A percentile compares a stretch with the other conserved stretches of the same genome.
phyloP scores from a whole-genome alignment of 768 basidiomycete species.

The Amanita subjunquillea region DNA sequence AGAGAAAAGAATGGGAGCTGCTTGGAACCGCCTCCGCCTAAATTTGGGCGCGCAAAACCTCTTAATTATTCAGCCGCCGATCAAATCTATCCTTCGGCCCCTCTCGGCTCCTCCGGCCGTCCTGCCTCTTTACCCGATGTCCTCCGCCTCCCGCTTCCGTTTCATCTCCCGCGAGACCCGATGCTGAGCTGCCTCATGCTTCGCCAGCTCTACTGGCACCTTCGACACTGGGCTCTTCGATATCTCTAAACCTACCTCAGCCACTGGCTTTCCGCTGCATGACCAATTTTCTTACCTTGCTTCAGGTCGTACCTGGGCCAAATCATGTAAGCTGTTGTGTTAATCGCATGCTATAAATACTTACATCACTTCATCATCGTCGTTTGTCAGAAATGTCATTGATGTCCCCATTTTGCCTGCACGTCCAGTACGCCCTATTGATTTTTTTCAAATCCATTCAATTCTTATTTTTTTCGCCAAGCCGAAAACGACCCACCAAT shows the following conservation, averaged over 20 bases:
- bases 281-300: slow-evolving; percentile 47
- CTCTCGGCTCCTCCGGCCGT: not conserved
- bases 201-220: slow-evolving; percentile 77
- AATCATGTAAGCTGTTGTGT: slow-evolving; percentile 2
- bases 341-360: slow-evolving; percentile 20
- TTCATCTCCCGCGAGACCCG: slow-evolving; percentile 93
- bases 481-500: slow-evolving; percentile 53
- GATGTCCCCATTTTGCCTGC: slow-evolving; percentile 91
- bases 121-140: not conserved
- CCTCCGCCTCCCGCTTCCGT: slow-evolving; percentile 75
- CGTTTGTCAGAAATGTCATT: slow-evolving; percentile 93
- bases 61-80: slow-evolving; percentile 5
- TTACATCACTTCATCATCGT: slow-evolving; percentile 96
- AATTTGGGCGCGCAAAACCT: not conserved
- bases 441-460: not conserved
- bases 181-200: slow-evolving; percentile 88
- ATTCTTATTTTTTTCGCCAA: not conserved
- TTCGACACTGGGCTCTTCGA: slow-evolving; percentile 91
- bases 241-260: slow-evolving; percentile 48
- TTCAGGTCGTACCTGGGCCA: slow-evolving; percentile 82
- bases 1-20: slow-evolving; percentile 3
- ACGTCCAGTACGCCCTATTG: slow-evolving; percentile 85
- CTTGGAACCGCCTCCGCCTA: not conserved
- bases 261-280: not conserved
- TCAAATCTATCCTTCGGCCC: slow-evolving; percentile 9